A percentile compares a stretch with the other conserved stretches of the same genome.
phyloP scores from a whole-genome alignment of 1,284 basidiomycete genomes.

The Ustilago tritici region DNA sequence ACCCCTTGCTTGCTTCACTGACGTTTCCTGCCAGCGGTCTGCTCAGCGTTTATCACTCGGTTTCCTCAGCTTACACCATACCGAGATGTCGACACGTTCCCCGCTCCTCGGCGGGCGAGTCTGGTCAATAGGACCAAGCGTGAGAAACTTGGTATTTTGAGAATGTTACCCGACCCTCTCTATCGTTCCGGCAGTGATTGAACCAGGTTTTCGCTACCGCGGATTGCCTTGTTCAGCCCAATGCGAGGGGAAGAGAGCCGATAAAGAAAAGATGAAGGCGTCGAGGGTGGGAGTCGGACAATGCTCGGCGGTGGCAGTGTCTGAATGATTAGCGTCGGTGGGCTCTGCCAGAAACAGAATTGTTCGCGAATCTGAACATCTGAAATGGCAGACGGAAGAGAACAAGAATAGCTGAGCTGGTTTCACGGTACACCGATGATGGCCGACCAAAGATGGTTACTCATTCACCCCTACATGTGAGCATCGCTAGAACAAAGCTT shows the following conservation, averaged over 20 bases:
- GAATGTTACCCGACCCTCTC: not conserved
- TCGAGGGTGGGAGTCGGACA: conserved; percentile 11
- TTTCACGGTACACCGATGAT: conserved; percentile 7
- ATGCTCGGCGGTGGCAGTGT: conserved; percentile 11
- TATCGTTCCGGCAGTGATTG: too few relatives aligned
- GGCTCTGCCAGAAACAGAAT: not conserved
- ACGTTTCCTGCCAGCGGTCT: not conserved
- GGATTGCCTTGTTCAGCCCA: not conserved
- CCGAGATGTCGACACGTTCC: not conserved
- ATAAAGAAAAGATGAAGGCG: not conserved
- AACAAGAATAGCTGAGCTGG: not conserved
- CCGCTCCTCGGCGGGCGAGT: not conserved
- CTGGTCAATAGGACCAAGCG: not conserved
- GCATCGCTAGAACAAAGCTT: not conserved
- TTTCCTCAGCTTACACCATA: not conserved
- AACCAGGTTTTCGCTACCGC: too few relatives aligned
- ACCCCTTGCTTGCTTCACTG: conserved; percentile 4
- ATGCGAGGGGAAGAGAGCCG: not conserved
- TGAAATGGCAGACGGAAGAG: not conserved
- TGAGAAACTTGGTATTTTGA: not conserved
- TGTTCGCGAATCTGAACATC: not conserved
- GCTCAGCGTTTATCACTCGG: not conserved
- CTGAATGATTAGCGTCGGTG: conserved; percentile 1
- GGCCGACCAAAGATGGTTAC: not conserved
- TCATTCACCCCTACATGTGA: not conserved